These are phyloP conservation scores for Coniosporium apollinis DNA, from an alignment of 495 filamentous ascomycete genomes.

Conservation along the genomic window DNA sequence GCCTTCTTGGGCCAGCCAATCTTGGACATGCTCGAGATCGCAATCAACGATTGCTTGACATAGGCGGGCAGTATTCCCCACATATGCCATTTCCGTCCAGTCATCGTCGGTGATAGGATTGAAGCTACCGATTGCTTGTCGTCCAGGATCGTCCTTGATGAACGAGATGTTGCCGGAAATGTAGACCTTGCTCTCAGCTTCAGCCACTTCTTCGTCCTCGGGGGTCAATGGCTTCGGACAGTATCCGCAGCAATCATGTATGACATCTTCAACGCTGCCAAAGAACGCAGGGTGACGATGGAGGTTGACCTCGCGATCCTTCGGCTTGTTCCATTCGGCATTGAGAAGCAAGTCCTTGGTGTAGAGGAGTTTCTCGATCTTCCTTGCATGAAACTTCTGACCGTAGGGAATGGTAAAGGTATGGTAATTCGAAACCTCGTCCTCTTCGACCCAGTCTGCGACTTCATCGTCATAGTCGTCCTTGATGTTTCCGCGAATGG, in stretches of 20 bases:
- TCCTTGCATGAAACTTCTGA: conserved; percentile 45
- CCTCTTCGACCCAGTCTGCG: conserved; percentile 60
- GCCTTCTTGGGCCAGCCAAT: conserved; percentile 46
- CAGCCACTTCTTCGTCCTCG: conserved; percentile 49
- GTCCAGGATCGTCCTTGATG: conserved; percentile 61
- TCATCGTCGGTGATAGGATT: conserved; percentile 66
- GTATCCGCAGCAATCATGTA: conserved; percentile 61
- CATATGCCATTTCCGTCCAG: conserved; percentile 64
- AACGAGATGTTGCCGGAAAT: conserved; percentile 54
- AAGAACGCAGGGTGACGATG: conserved; percentile 69
- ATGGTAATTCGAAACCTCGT: conserved; percentile 60
- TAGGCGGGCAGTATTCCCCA: conserved; percentile 50
- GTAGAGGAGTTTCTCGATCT: conserved; percentile 63
- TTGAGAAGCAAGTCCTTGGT: conserved; percentile 70
- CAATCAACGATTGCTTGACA: conserved; percentile 62
- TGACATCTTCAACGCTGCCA: conserved; percentile 46
- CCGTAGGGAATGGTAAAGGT: conserved; percentile 69
- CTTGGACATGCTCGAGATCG: conserved; percentile 46
- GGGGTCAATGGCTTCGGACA: conserved; percentile 52
- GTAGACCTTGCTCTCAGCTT: conserved; percentile 55
- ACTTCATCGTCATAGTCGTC: conserved; percentile 55
- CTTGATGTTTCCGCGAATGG: conserved; percentile 46
- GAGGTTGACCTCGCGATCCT: conserved; percentile 52
- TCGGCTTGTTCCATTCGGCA: conserved; percentile 65
- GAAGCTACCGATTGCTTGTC: conserved; percentile 56